Conservation (phyloP, 805 yeast genomes). For the Kazachstania viticola region DNA sequence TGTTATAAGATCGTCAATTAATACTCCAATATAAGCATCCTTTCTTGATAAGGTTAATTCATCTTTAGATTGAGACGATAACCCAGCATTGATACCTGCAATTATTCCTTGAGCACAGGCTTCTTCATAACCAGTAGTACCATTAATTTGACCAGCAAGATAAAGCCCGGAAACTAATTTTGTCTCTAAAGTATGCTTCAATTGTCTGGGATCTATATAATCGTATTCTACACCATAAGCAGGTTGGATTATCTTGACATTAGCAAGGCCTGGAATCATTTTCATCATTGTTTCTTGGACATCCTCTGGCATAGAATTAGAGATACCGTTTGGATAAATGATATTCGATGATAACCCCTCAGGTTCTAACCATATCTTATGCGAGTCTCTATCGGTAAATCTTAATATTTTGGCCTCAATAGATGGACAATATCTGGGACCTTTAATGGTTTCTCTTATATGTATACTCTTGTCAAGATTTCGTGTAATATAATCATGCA, state of each 20-base stretch:
- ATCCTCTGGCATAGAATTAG: slow-evolving; percentile 93
- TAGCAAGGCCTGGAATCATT: slow-evolving; percentile 79
- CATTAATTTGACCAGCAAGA: slow-evolving; percentile 95
- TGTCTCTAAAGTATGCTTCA: slow-evolving; percentile 68
- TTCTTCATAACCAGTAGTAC: slow-evolving; percentile 98
- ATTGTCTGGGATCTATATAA: slow-evolving; percentile 86
- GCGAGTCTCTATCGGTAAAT: slow-evolving; percentile 65
- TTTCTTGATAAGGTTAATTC: slow-evolving; percentile 49
- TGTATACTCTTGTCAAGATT: slow-evolving; percentile 81
- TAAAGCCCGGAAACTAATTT: slow-evolving; percentile 65
- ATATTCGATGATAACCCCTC: slow-evolving; percentile 81
- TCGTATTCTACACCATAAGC: slow-evolving; percentile 99
- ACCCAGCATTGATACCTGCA: slow-evolving; percentile 93
- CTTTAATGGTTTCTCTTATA: slow-evolving; percentile 85
- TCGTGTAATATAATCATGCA: slow-evolving; percentile 56
- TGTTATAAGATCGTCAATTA: slow-evolving; percentile 87
- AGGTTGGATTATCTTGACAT: slow-evolving; percentile 81
- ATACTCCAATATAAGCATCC: slow-evolving; percentile 85
- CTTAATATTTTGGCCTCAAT: slow-evolving; percentile 79
- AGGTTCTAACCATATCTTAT: slow-evolving; percentile 90
- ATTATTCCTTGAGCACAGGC: slow-evolving; percentile 95
- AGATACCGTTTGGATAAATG: slow-evolving; percentile 94
- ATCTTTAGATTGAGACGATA: slow-evolving; percentile 29
- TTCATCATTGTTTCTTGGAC: slow-evolving; percentile 66
- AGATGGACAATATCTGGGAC: slow-evolving; percentile 97